Base-by-base conservation (phyloP, 1,284 basidiomycete species). In the Puccinia coronata region DNA sequence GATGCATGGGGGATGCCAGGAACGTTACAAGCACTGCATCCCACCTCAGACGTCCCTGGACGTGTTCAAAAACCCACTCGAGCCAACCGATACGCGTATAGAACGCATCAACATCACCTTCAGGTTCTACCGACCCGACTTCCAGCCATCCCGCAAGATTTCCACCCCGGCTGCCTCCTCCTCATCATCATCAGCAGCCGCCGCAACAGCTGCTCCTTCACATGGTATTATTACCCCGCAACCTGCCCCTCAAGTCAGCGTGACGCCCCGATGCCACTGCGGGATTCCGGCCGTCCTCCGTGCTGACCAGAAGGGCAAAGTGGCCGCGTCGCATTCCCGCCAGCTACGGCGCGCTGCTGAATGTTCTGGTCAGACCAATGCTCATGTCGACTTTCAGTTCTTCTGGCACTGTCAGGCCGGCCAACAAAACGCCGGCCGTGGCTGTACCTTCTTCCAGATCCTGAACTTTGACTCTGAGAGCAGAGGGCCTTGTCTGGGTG, bases 1-100 rank as follows among this genome's bases (percentile, higher is more conserved):
- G 84, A 98, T 98, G 95, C 93, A 95, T 83, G 93, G 93, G 0
- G 92, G 92, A 0, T 92, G 91, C 82, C 95, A 98, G 87, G 95
- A 98, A 86, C 88, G 89, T 28, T 98, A 92, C 88, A 97, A 97
- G 83, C 92, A 93, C 83, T 89, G 90, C 11, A 89, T 95, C 16
- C 94, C 93, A 3, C 90, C 92, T 0, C 92, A 94, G 83, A 87
- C 89, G 51, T 88, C 90, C 0, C 89, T 96, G 74, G 94, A 96
- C 85, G 84, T 92, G 25, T 95, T 91, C 85, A 89, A 89, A 47
- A 92, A 93, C 1, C 86, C 88, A 1, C 1, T 18, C 36, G 18
- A 55, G 23, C 55, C 31, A 49, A 51, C 31, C 3, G 67, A 72
- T 41, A 71, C 65, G 36, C 57, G 55, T 28, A 71, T 80, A 16